Evolutionary conservation across 495 filamentous ascomycete species (phyloP), one percentile per base, ranked within the genome.

Genomic region (Trichoderma erinaceum): DNA sequence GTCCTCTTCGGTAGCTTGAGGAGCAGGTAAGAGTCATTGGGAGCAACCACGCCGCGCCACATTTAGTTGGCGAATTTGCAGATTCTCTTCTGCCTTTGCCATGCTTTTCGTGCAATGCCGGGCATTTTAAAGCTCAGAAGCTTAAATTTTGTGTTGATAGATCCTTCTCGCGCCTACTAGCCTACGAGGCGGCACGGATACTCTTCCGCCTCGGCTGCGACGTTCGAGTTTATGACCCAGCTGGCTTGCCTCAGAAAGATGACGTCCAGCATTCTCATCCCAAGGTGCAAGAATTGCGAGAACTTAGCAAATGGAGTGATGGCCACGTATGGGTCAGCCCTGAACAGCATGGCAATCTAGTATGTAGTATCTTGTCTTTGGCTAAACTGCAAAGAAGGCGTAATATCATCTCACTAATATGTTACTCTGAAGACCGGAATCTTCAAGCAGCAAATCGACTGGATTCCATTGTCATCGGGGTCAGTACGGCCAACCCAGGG

Each of bases 391-490:
- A 44, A 4, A 1, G 2, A 10, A 16, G 13, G 2, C 13, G 8
- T 10, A 16, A 11, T 21, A 13, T 63, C 5, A 12, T 3, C 1
- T 32, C 16, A n/a, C 61, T 64, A 16, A 23, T 32, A 35, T 41
- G 2, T 2, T 10, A 41, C 27, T 46, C n/a, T n/a, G n/a, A n/a
- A 87, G 81, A 90, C 89, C 0, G 87, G 81, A 0, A 86, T 90
- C 0, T 90, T 92, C 82, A 90, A 92, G 70, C 89, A 90, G 68
- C 87, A 91, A 68, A 90, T 91, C 64, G 89, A 90, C 75, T 91
- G 88, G 89, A 89, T 90, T 63, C 89, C 89, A 4, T 76, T 91
- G 0, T 80, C 74, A 0, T 85, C 83, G 0, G 87, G 88, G 12
- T 83, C 82, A 41, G 84, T 91, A 0, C 85, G 88, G 13, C 89